These are phyloP conservation scores for Candida ulmi DNA, from an alignment of 805 yeast genomes.

Conservation along the genomic window DNA sequence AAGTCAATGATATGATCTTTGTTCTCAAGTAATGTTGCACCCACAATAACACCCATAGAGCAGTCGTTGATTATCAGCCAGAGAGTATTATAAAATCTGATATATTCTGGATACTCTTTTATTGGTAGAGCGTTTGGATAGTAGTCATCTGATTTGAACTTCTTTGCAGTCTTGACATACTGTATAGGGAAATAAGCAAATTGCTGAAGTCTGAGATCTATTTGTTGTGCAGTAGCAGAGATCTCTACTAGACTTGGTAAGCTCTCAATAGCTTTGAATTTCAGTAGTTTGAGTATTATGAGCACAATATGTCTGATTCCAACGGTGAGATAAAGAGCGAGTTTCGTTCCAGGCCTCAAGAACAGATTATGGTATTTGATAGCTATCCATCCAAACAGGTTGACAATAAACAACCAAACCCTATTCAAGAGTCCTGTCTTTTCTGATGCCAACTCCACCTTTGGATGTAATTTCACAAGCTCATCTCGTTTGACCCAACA, in stretches of 20 bases:
- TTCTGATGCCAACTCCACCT: slow-evolving; percentile 12
- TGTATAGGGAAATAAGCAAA: slow-evolving; percentile 76
- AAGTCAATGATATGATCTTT: slow-evolving; percentile 22
- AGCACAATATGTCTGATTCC: slow-evolving; percentile 12
- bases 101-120: slow-evolving; percentile 55
- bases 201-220: slow-evolving; percentile 74
- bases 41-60: slow-evolving; percentile 61
- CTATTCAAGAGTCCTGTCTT: not conserved
- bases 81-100: slow-evolving; percentile 74
- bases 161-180: slow-evolving; percentile 45
- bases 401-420: not conserved
- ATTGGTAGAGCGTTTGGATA: slow-evolving; percentile 31
- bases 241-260: slow-evolving; percentile 29
- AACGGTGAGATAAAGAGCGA: slow-evolving; percentile 8
- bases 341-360: slow-evolving; percentile 10
- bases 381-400: not conserved
- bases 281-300: slow-evolving; percentile 20
- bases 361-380: slow-evolving; percentile 1
- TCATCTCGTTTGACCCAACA: slow-evolving; percentile 15
- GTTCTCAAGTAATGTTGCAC: slow-evolving; percentile 39
- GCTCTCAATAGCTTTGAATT: slow-evolving; percentile 19
- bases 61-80: slow-evolving; percentile 87
- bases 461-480: slow-evolving; percentile 9
- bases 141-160: slow-evolving; percentile 16
- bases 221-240: slow-evolving; percentile 69